Percentiles rank a stretch among this genome's conserved stretches.
These are phyloP conservation scores for Gossypium lobatum DNA, from an alignment of 441 rosid species.

Conservation along the genomic window DNA sequence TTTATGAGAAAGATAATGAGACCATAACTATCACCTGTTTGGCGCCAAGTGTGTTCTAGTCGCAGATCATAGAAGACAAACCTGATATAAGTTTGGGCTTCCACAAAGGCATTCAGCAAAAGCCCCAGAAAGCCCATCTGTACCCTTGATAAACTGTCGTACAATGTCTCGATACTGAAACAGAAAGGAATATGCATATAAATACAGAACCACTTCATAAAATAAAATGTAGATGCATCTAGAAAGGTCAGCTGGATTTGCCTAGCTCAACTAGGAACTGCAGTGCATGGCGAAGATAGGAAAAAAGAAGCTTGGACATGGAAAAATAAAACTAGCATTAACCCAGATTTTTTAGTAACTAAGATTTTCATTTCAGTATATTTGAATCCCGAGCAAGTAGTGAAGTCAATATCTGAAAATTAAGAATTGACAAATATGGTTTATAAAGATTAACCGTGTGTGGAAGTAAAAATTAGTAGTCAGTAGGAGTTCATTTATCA, in stretches of 20 bases:
- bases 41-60: neutral
- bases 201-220: constrained; percentile 11
- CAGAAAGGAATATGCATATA: constrained; percentile 18
- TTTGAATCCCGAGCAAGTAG: no score
- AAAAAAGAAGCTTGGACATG: neutral
- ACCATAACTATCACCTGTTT: neutral
- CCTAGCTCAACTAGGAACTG: neutral
- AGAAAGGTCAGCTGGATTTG: neutral
- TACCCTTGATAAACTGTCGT: constrained; percentile 87
- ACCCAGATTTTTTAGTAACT: neutral
- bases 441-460: neutral
- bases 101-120: constrained; percentile 95
- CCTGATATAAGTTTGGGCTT: constrained; percentile 88
- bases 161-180: constrained; percentile 85
- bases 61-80: constrained; percentile 20
- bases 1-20: neutral
- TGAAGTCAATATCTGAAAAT: neutral
- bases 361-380: neutral
- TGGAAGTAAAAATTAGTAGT: neutral
- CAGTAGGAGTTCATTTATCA: neutral
- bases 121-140: constrained; percentile 86
- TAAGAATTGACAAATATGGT: neutral
- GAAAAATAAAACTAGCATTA: neutral
- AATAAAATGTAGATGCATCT: neutral
- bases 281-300: neutral